A percentile compares a stretch with the other conserved stretches of the same genome.
Evolutionary conservation across 2,329 filamentous ascomycete species (phyloP).

Genomic region (Ophiostoma ips): DNA sequence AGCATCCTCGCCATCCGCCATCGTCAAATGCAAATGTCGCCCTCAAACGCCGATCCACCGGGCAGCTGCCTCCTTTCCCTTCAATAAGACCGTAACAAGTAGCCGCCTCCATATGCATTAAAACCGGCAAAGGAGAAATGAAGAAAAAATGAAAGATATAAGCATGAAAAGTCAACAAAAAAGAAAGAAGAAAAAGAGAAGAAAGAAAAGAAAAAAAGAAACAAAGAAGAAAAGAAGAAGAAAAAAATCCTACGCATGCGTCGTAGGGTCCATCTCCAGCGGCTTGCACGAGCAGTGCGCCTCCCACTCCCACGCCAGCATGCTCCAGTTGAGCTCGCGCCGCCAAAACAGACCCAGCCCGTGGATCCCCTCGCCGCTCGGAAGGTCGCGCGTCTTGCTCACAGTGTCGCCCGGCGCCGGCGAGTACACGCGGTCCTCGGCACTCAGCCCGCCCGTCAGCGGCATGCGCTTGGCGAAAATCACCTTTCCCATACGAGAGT

Average conservation of each 20-base stretch:
- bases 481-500: conserved; percentile 80
- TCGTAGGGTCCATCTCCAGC: conserved; percentile 12
- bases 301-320: conserved; percentile 67
- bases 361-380: conserved; percentile 20
- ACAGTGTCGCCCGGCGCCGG: not conserved
- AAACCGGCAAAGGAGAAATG: too few relatives aligned
- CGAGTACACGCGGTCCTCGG: conserved; percentile 46
- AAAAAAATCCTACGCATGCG: conserved; percentile 10
- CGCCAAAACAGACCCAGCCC: conserved; percentile 59
- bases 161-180: not conserved
- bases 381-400: not conserved
- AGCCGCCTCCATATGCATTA: too few relatives aligned
- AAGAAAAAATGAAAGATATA: too few relatives aligned
- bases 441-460: conserved; percentile 67
- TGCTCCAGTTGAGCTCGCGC: conserved; percentile 73
- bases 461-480: conserved; percentile 71
- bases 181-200: not conserved
- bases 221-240: not conserved
- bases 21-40: too few relatives aligned
- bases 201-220: not conserved
- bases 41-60: too few relatives aligned
- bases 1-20: too few relatives aligned
- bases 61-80: too few relatives aligned
- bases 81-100: too few relatives aligned
- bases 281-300: conserved; percentile 26